Base-by-base conservation (phyloP, 108 stramenopile genomes). In the Cyclotella baltica region DNA sequence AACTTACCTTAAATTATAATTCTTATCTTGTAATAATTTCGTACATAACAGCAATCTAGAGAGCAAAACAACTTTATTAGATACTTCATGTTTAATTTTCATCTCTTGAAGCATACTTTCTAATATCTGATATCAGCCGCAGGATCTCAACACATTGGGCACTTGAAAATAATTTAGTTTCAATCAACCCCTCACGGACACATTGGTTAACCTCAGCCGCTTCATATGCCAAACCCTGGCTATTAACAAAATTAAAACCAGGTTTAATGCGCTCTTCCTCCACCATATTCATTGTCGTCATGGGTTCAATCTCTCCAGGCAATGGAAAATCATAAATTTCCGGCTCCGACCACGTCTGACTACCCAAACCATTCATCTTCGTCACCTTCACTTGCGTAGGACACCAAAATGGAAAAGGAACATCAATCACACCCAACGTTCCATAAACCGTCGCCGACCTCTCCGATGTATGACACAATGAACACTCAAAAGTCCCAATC, bases 381-480 rank as follows among this genome's bases (percentile, higher is more conserved):
- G 78, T 80, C 10, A 86, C 82, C 36, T 47, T 70, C 47, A 83
- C 57, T 59, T 79, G 67, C 8, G 85, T 86, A 4, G 85, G 83
- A 34, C 85, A 86, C 85, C 85, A 86, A 56, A 86, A 86, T 69
- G 85, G 85, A 46, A 83, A 86, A 18, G 78, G 78, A 23, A 86
- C 68, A 43, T 74, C 73, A 52, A 86, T 83, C 0, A 83, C 78
- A 38, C 85, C 85, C 18, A 25, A 58, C 16, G 83, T 75, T 29
- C 85, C 76, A 76, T 83, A 79, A 29, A 86, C 75, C 15, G 78
- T 72, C 10, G 77, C 85, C 23, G 69, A 83, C 11, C 85, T 73
- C 47, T 62, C 73, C 18, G 81, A 77, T 33, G 72, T 70, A 66
- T 86, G 82, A 10, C 71, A 77, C 5, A 83, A 67, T 28, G 70